Evolutionary conservation across 495 filamentous ascomycete species (phyloP), one percentile per base, ranked within the genome.

Genomic region (Aspergillus funiculosus): DNA sequence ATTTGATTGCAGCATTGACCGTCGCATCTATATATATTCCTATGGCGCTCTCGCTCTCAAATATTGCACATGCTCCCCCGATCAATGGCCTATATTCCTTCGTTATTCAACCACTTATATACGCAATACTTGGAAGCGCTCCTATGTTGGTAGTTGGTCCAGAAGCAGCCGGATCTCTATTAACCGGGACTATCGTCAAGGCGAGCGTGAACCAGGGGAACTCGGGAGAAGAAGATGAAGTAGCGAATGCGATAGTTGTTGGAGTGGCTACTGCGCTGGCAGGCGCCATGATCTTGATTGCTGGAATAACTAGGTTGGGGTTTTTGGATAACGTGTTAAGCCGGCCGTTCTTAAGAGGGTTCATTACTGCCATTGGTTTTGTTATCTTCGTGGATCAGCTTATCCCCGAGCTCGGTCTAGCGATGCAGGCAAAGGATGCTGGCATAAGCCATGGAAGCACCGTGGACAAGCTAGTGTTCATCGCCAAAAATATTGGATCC

Each of bases 11-110:
- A 9, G 76, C 86, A 34, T 62, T 97, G 41, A 96, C 92, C 2
- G 82, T 99, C 66, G 88, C 91, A 1, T 95, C 89, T 10, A 89
- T 99, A 69, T 99, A 99, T 58, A 86, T 99, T 27, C 92, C 92
- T 19, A 96, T 99, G 91, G 83, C 91, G 0, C 77, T 99, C 20
- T 96, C 90, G 4, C 77, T 89, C 47, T 80, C 85, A 20, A 99
- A 97, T 62, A 80, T 99, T 28, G 92, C 83, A 5, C 91, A 97
- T 57, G 80, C 95, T 11, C 89, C 91, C 6, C 83, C 92, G 0
- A 88, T 97, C 64, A 89, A 94, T 58, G 92, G 92, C n/a, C 75
- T 99, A 15, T 97, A 97, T 60, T 81, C 82, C 20, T 99, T 96
- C 58, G 87, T 92, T 38, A 83, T 96, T 61, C 87, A 91, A 53